Base-by-base conservation (phyloP, 163 green algal genomes). In the Chlorella variabilis region DNA sequence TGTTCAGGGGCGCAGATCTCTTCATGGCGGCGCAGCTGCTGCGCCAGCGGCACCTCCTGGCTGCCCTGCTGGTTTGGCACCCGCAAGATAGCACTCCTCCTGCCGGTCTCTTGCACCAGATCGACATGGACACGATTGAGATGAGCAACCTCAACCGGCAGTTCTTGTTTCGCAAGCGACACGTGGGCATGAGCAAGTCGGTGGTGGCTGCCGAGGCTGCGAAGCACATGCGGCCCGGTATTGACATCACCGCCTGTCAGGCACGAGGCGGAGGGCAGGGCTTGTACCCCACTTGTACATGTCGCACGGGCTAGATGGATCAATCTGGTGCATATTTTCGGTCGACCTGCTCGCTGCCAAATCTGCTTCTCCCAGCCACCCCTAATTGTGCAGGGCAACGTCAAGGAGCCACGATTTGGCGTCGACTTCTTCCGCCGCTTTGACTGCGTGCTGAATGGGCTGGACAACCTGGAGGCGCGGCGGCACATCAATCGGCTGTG, bases 41-140 rank as follows among this genome's bases (percentile, higher is more conserved):
- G 5, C 38, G 13, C 13, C 33, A 58, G 1, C 15, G 45, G 11
- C 45, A 23, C 45, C 45, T 54, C 45, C 38, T 74, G 7, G 66
- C 66, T 67, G 33, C 33, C 33, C 27, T 49, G 62, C 62, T 45
- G 33, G 8, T 8, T 48, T 69, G 4, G n/a, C n/a, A 8, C 27
- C 59, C 48, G 48, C 59, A 38, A 21, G 5, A 6, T n/a, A 39
- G 58, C 25, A 7, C 21, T 34, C 36, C 34, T 54, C n/a, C n/a
- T n/a, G n/a, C n/a, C n/a, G n/a, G n/a, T n/a, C n/a, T n/a, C 2
- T 18, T 77, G 33, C 15, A 20, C 4, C 61, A 98, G 95, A 95
- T 99, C 41, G 97, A 99, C 87, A 85, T 99, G 80, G 97, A 99
- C 92, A 99, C 97, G 2, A 99, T 99, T n/a, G 97, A 99, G 68